Base-by-base conservation (phyloP, 2,329 filamentous ascomycete genomes). In the Rosellinia necatrix region DNA sequence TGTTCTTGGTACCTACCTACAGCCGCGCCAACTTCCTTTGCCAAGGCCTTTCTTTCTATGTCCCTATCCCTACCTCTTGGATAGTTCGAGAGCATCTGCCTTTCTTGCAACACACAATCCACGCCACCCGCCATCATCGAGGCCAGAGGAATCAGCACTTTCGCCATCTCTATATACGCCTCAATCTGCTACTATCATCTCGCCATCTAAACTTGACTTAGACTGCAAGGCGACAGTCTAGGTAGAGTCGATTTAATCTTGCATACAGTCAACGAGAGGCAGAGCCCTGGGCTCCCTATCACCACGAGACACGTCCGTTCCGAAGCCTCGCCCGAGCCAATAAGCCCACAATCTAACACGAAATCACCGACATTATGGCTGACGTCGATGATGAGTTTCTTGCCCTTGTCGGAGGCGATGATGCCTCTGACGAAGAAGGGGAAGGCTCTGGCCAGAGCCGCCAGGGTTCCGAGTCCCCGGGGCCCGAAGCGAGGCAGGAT, bases 371-470 rank as follows among this genome's bases (percentile, higher is more conserved):
- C n/a, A 81, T 63, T 68, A 96, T 96, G 92, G 89, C 90, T 53
- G 90, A 93, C 70, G 83, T 97, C 64, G 93, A 97, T 71, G 92
- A 93, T 67, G 93, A 97, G 78, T 87, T 97, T 64, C 88, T 97
- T 63, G 92, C 91, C 69, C 86, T 97, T 63, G 94, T 92, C 51
- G 94, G 91, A 68, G 91, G 90, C 65, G 88, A 84, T 59, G 81
- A 80, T 58, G 81, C 78, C 49, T 83, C 84, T 56, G 83, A 83
- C 66, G 83, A 84, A 73, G 81, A 77, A 52, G 71, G 74, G 53
- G 78, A 74, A 71, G 73, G 75, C 69, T 76, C 78, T 74, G 78
- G 78, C 66, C 75, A 75, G 66, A 79, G 83, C 72, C 76, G 84
- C 67, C 77, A 80, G 63, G 79, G 75, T 32, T 82, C 84, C 42